Conservation (phyloP, 805 yeast species). For the Blastobotrys americana region DNA sequence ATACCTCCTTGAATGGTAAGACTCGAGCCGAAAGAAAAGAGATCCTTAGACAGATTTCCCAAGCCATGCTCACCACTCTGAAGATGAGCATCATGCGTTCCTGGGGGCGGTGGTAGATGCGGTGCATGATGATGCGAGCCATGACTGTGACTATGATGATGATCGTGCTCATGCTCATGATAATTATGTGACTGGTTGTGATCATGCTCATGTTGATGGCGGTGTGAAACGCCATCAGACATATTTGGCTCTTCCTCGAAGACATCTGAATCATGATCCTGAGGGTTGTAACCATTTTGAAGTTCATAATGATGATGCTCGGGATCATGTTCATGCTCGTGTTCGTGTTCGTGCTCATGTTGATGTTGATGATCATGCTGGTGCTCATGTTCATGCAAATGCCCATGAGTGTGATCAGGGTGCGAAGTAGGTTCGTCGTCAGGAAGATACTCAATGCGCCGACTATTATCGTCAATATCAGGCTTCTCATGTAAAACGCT, state of each 20-base stretch:
- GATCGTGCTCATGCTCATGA: constrained; percentile 11
- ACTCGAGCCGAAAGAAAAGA: constrained; percentile 27
- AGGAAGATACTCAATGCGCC: background rate
- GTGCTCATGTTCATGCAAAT: constrained; percentile 5
- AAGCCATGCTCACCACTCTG: constrained; percentile 6
- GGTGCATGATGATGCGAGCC: too few relatives aligned
- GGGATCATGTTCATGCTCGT: constrained; percentile 12
- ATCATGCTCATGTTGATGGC: constrained; percentile 5
- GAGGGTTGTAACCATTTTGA: constrained; percentile 7
- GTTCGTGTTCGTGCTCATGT: constrained; percentile 11
- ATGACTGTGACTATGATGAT: constrained; percentile 10
- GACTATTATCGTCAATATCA: constrained; percentile 1
- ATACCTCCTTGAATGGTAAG: constrained; percentile 37
- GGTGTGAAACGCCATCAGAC: background rate
- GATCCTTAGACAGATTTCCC: constrained; percentile 9
- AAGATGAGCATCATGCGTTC: constrained; percentile 11
- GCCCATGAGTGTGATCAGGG: background rate
- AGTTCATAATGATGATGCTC: constrained; percentile 11
- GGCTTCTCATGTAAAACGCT: constrained; percentile 1
- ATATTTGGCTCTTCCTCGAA: constrained; percentile 12
- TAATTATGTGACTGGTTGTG: constrained; percentile 14
- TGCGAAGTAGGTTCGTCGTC: background rate
- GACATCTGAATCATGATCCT: constrained; percentile 3
- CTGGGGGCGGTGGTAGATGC: constrained; percentile 11
- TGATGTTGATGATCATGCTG: constrained; percentile 2